Evolutionary conservation across 108 stramenopile genomes (phyloP).

Genomic region (Cyclotella baltica): DNA sequence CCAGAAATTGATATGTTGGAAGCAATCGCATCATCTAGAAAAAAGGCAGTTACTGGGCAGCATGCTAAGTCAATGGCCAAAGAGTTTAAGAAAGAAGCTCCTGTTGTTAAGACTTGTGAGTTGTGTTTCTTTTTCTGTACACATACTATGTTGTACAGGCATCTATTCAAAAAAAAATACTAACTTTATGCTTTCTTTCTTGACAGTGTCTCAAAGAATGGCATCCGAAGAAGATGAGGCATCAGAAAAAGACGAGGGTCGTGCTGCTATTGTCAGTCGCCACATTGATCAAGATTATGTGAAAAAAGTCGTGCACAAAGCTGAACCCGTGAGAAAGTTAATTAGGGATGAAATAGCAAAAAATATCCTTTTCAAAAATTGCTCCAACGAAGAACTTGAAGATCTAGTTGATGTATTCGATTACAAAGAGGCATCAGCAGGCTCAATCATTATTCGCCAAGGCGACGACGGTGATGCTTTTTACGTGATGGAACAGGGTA

Average conservation of each 20-base stretch:
- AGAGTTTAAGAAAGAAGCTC: slow-evolving; percentile 22
- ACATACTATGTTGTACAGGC: not conserved
- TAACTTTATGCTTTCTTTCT: not conserved
- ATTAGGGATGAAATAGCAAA: slow-evolving; percentile 51
- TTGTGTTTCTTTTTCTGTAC: not conserved
- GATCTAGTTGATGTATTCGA: slow-evolving; percentile 64
- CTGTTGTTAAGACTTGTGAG: slow-evolving; percentile 11
- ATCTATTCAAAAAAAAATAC: not conserved
- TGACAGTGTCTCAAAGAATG: not conserved
- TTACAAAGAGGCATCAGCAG: slow-evolving; percentile 38
- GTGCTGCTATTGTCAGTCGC: slow-evolving; percentile 38
- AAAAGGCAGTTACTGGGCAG: slow-evolving; percentile 22
- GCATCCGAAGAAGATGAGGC: not conserved
- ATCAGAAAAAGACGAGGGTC: slow-evolving; percentile 24
- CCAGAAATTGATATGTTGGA: not conserved
- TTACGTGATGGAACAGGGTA: slow-evolving; percentile 69
- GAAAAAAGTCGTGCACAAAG: slow-evolving; percentile 53
- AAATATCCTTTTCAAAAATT: slow-evolving; percentile 66
- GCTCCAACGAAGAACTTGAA: slow-evolving; percentile 52
- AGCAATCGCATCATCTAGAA: not conserved
- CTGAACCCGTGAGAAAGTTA: slow-evolving; percentile 39
- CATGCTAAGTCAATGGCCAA: slow-evolving; percentile 45
- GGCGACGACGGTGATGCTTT: slow-evolving; percentile 75
- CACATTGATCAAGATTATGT: slow-evolving; percentile 40
- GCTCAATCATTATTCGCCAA: slow-evolving; percentile 57